Evolutionary conservation across 306 rosid species (phyloP).

Genomic region (Castanospermum australe): DNA sequence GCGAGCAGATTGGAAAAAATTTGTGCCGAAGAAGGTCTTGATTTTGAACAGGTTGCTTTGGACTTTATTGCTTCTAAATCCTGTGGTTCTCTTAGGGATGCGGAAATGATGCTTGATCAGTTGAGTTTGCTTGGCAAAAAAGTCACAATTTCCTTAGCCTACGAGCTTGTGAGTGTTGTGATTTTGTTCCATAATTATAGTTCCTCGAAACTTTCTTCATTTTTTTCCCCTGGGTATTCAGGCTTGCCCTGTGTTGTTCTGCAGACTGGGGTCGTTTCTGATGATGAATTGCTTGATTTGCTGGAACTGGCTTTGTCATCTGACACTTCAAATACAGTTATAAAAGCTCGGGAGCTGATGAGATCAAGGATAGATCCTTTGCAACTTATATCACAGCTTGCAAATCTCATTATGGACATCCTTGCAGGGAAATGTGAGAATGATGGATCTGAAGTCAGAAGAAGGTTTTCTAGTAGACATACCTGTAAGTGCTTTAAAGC

Average conservation of each 20-base stretch:
- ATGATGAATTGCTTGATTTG: slow-evolving; percentile 75
- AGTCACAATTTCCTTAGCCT: slow-evolving; percentile 57
- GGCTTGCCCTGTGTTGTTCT: slow-evolving; percentile 19
- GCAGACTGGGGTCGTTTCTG: slow-evolving; percentile 83
- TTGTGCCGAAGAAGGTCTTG: slow-evolving; percentile 64
- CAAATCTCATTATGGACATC: slow-evolving; percentile 86
- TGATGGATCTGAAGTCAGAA: slow-evolving; percentile 48
- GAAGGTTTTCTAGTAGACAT: slow-evolving; percentile 48
- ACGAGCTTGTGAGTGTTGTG: slow-evolving; percentile 71
- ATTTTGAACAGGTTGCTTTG: slow-evolving; percentile 68
- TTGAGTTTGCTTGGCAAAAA: slow-evolving; percentile 79
- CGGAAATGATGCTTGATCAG: slow-evolving; percentile 93
- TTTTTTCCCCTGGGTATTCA: neutral
- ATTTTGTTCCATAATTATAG: neutral
- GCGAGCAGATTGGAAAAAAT: slow-evolving; percentile 55
- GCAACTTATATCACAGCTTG: slow-evolving; percentile 82
- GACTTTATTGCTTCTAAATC: slow-evolving; percentile 72
- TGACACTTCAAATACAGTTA: slow-evolving; percentile 75
- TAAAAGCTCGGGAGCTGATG: slow-evolving; percentile 79
- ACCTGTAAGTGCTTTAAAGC: slow-evolving; percentile 48
- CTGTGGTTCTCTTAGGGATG: slow-evolving; percentile 84
- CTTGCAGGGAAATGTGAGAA: slow-evolving; percentile 70
- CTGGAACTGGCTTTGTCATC: slow-evolving; percentile 88
- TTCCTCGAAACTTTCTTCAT: neutral
- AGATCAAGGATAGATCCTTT: slow-evolving; percentile 78